These are phyloP conservation scores for Heritiera littoralis DNA, from an alignment of 345 rosid species.

Conservation along the genomic window DNA sequence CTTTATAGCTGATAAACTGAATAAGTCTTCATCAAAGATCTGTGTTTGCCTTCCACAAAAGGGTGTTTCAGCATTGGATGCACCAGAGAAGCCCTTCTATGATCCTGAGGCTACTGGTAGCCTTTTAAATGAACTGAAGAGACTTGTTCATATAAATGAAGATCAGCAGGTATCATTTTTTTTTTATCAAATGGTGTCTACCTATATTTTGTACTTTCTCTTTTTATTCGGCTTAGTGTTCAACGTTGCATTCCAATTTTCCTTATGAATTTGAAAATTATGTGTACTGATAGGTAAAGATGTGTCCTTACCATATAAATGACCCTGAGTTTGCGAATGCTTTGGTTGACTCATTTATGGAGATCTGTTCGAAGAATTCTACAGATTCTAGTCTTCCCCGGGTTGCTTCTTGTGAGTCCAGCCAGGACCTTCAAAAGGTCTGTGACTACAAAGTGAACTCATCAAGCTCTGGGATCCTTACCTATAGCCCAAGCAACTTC, in stretches of 20 bases:
- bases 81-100: conserved; percentile 70
- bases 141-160: conserved; percentile 55
- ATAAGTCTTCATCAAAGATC: conserved; percentile 66
- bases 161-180: conserved; percentile 56
- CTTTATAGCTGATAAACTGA: conserved; percentile 80
- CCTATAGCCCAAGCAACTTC: conserved; percentile 64
- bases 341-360: conserved; percentile 71
- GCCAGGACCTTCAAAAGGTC: conserved; percentile 33
- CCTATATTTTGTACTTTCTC: conserved; percentile 14
- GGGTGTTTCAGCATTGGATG: conserved; percentile 87
- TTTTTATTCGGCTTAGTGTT: conserved; percentile 7
- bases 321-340: conserved; percentile 83
- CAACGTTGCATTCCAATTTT: background rate
- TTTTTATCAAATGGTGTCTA: conserved; percentile 10
- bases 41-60: conserved; percentile 71
- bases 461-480: conserved; percentile 39
- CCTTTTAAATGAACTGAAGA: conserved; percentile 62
- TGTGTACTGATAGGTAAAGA: conserved; percentile 52
- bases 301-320: conserved; percentile 68
- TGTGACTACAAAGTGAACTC: conserved; percentile 24
- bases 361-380: conserved; percentile 45
- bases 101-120: conserved; percentile 74
- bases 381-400: conserved; percentile 31
- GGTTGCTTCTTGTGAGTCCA: conserved; percentile 29
- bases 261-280: conserved; percentile 19